phyloP scores from a whole-genome alignment of 139 green algal species.

The Chlorella sorokiniana region DNA sequence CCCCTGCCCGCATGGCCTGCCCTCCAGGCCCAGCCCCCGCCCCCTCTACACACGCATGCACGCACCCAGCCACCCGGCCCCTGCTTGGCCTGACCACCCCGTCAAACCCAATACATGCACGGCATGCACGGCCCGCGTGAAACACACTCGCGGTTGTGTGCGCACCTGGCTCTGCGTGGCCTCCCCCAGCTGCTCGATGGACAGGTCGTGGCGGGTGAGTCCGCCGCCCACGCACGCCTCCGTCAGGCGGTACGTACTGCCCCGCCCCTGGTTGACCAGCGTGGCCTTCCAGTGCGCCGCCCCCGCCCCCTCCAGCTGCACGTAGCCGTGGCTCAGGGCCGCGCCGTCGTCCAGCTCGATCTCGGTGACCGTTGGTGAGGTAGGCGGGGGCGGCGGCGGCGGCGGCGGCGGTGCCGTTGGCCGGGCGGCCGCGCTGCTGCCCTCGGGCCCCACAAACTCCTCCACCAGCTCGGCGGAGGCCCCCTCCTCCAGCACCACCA shows the following conservation, averaged over 20 bases:
- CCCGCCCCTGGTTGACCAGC: conserved; percentile 72
- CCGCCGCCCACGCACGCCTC: conserved; percentile 77
- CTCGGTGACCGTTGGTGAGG: conserved; percentile 74
- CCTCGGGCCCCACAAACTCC: conserved; percentile 61
- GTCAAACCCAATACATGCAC: too few relatives aligned
- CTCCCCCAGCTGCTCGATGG: conserved; percentile 72
- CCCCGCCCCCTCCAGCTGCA: conserved; percentile 53
- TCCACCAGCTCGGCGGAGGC: conserved; percentile 73
- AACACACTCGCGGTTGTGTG: too few relatives aligned
- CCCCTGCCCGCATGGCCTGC: too few relatives aligned
- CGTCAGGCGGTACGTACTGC: conserved; percentile 71
- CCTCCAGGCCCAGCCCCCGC: too few relatives aligned
- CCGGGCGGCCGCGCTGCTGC: background rate
- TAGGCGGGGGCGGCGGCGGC: conserved; percentile 30
- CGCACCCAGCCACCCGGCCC: too few relatives aligned
- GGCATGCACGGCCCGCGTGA: too few relatives aligned
- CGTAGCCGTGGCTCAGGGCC: conserved; percentile 70
- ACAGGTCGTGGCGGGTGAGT: conserved; percentile 87
- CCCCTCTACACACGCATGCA: too few relatives aligned
- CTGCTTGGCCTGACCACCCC: too few relatives aligned
- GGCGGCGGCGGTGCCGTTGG: background rate
- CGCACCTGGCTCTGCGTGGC: conserved; percentile 31
- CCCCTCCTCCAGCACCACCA: conserved; percentile 62
- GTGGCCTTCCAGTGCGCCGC: conserved; percentile 81
- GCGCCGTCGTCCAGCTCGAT: conserved; percentile 62